Evolutionary conservation across 768 basidiomycete species (phyloP).

Genomic region (Phylloporus rhodoxanthus): DNA sequence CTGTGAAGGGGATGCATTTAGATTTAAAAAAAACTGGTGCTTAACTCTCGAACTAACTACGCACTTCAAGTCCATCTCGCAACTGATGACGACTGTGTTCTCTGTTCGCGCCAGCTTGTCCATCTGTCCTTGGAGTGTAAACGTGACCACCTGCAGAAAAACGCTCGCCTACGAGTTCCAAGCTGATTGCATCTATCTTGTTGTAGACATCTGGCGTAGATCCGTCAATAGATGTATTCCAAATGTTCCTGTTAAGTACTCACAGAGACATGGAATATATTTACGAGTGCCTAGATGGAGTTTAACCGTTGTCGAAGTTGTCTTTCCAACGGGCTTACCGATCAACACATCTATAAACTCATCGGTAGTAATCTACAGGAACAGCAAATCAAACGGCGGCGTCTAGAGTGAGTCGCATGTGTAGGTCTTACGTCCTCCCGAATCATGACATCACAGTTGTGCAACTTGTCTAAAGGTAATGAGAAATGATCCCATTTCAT

Average conservation of each 20-base stretch:
- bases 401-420: conserved; percentile 2
- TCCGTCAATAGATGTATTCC: background rate
- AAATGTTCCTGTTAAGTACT: conserved; percentile 21
- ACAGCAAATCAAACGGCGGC: background rate
- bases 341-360: conserved; percentile 99
- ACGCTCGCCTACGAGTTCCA: conserved; percentile 46
- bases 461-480: conserved; percentile 61
- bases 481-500: conserved; percentile 3
- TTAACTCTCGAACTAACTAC: conserved; percentile 11
- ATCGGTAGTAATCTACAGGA: conserved; percentile 77
- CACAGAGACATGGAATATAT: conserved; percentile 90
- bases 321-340: conserved; percentile 39
- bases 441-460: conserved; percentile 97
- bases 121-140: conserved; percentile 34
- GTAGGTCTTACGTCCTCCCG: conserved; percentile 74
- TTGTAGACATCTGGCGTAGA: conserved; percentile 79
- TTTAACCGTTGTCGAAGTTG: background rate
- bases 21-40: background rate
- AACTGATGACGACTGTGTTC: conserved; percentile 90
- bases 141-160: background rate
- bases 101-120: conserved; percentile 79
- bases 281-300: conserved; percentile 72
- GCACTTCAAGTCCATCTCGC: conserved; percentile 90
- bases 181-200: conserved; percentile 86
- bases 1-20: conserved; percentile 31